Evolutionary conservation across 1,284 basidiomycete genomes (phyloP).

Genomic region (Pseudozyma tsukubaensis): DNA sequence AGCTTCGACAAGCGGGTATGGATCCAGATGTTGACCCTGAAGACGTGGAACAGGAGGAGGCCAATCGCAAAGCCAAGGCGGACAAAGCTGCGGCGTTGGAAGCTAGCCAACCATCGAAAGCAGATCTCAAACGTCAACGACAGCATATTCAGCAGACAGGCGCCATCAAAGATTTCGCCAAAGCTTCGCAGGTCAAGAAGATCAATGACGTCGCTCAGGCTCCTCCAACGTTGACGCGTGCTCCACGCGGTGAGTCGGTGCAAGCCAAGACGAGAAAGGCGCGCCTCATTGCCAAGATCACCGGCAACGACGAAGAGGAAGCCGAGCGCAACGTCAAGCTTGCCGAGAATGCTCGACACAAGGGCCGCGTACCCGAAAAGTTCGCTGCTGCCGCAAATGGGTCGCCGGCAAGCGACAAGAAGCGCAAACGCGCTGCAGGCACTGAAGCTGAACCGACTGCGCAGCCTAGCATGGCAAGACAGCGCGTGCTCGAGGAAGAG

Average conservation of each 20-base stretch:
- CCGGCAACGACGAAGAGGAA: conserved; percentile 49
- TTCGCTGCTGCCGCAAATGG: conserved; percentile 5
- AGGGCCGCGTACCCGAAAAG: conserved; percentile 41
- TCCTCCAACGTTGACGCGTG: conserved; percentile 57
- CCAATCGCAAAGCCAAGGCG: conserved; percentile 44
- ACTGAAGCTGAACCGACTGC: neutral
- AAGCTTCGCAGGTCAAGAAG: conserved; percentile 48
- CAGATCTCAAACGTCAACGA: conserved; percentile 50
- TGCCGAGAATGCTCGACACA: conserved; percentile 39
- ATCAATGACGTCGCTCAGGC: conserved; percentile 62
- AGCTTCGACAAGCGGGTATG: conserved; percentile 33
- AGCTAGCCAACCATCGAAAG: conserved; percentile 40
- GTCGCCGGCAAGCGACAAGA: conserved; percentile 10
- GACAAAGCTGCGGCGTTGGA: conserved; percentile 49
- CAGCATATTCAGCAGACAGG: conserved; percentile 42
- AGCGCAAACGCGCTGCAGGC: conserved; percentile 20
- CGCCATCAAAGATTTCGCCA: conserved; percentile 55
- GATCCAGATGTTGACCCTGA: conserved; percentile 46
- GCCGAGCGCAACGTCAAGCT: conserved; percentile 44
- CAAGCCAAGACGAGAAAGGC: conserved; percentile 53
- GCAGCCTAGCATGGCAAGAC: conserved; percentile 58
- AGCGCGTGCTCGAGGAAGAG: conserved; percentile 59
- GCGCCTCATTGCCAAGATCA: conserved; percentile 49
- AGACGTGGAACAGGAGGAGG: conserved; percentile 27
- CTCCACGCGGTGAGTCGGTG: conserved; percentile 53